These are phyloP conservation scores for Fraxinus americana DNA, from an alignment of 257 asterid species.

Conservation along the genomic window DNA sequence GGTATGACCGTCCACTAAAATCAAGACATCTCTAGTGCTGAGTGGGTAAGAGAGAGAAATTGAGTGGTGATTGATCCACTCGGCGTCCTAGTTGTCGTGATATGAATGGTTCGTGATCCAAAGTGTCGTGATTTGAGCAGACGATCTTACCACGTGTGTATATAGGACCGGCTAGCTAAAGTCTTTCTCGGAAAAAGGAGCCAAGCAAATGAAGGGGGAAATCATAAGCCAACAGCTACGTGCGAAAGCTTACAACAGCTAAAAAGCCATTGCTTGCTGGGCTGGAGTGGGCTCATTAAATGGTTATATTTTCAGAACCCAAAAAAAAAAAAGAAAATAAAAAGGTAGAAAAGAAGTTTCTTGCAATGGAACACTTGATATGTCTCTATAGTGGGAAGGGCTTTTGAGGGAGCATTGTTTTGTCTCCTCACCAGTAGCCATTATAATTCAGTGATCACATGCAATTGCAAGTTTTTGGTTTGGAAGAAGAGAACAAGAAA, in stretches of 20 bases:
- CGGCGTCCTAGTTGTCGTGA: neutral
- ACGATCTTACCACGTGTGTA: too few relatives aligned
- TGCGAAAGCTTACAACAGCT: neutral
- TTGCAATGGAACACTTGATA: slow-evolving; percentile 22
- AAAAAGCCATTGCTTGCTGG: neutral
- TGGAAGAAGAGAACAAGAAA: slow-evolving; percentile 12
- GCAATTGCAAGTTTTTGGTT: slow-evolving; percentile 22
- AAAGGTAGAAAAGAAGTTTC: slow-evolving; percentile 7
- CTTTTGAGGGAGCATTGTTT: slow-evolving; percentile 22
- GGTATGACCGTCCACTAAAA: neutral
- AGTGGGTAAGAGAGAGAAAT: neutral
- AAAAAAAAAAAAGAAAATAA: too few relatives aligned
- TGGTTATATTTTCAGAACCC: neutral
- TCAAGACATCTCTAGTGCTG: neutral
- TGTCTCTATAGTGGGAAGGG: slow-evolving; percentile 16
- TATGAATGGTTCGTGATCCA: neutral
- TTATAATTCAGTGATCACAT: slow-evolving; percentile 36
- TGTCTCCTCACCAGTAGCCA: slow-evolving; percentile 35
- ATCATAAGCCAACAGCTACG: neutral
- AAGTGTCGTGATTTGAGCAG: neutral
- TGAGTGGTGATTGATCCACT: neutral
- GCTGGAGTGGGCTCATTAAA: neutral
- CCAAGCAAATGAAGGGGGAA: neutral
- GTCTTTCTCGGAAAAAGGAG: neutral
- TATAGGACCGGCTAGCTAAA: neutral